Base-by-base conservation (phyloP, 805 yeast genomes). In the Yarrowia sp. region DNA sequence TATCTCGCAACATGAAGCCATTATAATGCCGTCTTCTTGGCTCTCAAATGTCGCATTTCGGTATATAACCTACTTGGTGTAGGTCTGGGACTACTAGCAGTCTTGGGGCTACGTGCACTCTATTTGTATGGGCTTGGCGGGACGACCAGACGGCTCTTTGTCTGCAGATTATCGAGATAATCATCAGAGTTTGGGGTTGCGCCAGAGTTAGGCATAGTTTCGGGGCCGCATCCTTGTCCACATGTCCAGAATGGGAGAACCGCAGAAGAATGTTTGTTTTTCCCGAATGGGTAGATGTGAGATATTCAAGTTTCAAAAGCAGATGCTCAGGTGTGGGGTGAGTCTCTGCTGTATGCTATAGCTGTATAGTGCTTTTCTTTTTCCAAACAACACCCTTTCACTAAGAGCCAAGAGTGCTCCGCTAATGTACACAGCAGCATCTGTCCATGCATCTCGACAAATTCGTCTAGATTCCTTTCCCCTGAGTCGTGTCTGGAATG, bases 101-200 rank as follows among this genome's bases (percentile, higher is more conserved):
- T 40, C 45, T 8, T 12, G 61, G 42, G 38, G 32, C 42, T 52
- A 52, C 12, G 8, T n/a, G 19, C 58, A 53, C 45, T 40, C 48
- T 41, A 15, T 40, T 40, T 26, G 32, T 22, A 41, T 55, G 22
- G 46, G 10, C 63, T 41, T 56, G 63, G 48, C 63, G 52, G 43
- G 11, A 11, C 19, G 36, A 36, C 14, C 12, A 16, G 59, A 8
- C 16, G 7, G 15, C 19, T 43, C 65, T 59, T 59, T 59, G 65
- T 59, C 42, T 19, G 40, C 42, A n/a, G 65, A 59, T 59, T 59
- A 59, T 59, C 65, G 9, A 59, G 65, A 59, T 59, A 59, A 45
- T 35, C 50, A 59, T 56, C 65, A 43, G 50, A 45, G 65, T 59
- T 59, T 45, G 52, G 40, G 45, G 32, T n/a, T n/a, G 49, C 32